These are phyloP conservation scores for Mucor plumbeus DNA, from an alignment of 371 early-diverging fungal species.

Conservation along the genomic window DNA sequence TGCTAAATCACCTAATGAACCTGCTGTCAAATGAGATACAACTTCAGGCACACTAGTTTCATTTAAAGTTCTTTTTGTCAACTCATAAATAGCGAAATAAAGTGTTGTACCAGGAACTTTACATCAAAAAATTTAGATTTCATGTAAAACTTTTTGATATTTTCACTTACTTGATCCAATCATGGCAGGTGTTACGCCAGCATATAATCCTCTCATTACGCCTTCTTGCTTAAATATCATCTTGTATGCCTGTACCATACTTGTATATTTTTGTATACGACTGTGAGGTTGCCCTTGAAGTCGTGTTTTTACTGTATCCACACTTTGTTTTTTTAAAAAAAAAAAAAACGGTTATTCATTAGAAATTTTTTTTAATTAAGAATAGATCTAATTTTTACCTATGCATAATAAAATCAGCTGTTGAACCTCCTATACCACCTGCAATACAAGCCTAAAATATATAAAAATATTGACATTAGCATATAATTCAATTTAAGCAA, in stretches of 20 bases:
- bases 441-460: conserved; percentile 62
- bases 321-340: too few relatives aligned
- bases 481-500: neutral
- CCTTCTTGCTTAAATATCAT: conserved; percentile 75
- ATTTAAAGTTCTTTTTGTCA: conserved; percentile 68
- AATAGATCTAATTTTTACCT: conserved; percentile 44
- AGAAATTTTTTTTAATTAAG: neutral
- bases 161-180: conserved; percentile 67
- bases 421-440: conserved; percentile 74
- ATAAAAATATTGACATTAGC: neutral
- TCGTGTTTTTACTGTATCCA: conserved; percentile 83
- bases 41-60: conserved; percentile 63
- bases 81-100: conserved; percentile 82
- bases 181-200: conserved; percentile 78
- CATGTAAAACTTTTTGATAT: neutral
- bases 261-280: conserved; percentile 61
- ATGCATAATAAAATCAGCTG: conserved; percentile 79
- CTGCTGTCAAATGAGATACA: conserved; percentile 71
- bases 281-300: conserved; percentile 69
- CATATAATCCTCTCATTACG: conserved; percentile 70
- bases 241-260: conserved; percentile 70
- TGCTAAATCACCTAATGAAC: conserved; percentile 74
- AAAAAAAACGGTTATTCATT: neutral
- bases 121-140: neutral
- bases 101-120: conserved; percentile 69